Conservation (phyloP, 106 monocot species). For the Dioscorea zingiberensis region DNA sequence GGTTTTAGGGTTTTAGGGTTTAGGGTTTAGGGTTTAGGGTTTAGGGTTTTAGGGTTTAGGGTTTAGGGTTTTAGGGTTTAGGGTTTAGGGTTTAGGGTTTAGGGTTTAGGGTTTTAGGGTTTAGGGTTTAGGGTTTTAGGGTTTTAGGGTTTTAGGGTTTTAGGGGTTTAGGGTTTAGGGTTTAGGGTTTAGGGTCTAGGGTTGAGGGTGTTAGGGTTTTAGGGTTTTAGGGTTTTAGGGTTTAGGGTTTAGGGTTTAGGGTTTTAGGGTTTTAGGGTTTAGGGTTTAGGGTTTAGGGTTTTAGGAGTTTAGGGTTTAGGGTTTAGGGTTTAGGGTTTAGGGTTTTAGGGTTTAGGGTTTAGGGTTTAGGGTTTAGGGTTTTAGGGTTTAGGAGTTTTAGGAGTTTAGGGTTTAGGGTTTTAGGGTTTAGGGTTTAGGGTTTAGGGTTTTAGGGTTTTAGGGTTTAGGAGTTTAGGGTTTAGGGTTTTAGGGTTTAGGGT, state of each 20-base stretch:
- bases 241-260: constrained; percentile 23
- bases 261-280: constrained; percentile 19
- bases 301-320: constrained; percentile 5
- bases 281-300: constrained; percentile 13
- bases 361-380: constrained; percentile 15
- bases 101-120: too few relatives aligned
- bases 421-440: constrained; percentile 5
- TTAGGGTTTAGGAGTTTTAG: constrained; percentile 12
- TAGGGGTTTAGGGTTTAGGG: constrained; percentile 14
- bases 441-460: constrained; percentile 7
- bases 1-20: too few relatives aligned
- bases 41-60: too few relatives aligned
- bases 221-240: constrained; percentile 12
- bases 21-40: too few relatives aligned
- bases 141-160: constrained; percentile 21
- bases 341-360: constrained; percentile 11
- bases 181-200: constrained; percentile 15
- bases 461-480: not conserved
- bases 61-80: too few relatives aligned
- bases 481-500: not conserved
- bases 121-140: constrained; percentile 18
- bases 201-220: constrained; percentile 13
- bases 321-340: constrained; percentile 17
- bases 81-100: too few relatives aligned
- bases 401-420: constrained; percentile 11